phyloP scores from a whole-genome alignment of 2,329 filamentous ascomycete genomes.

The Tolypocladium ophioglossoides region DNA sequence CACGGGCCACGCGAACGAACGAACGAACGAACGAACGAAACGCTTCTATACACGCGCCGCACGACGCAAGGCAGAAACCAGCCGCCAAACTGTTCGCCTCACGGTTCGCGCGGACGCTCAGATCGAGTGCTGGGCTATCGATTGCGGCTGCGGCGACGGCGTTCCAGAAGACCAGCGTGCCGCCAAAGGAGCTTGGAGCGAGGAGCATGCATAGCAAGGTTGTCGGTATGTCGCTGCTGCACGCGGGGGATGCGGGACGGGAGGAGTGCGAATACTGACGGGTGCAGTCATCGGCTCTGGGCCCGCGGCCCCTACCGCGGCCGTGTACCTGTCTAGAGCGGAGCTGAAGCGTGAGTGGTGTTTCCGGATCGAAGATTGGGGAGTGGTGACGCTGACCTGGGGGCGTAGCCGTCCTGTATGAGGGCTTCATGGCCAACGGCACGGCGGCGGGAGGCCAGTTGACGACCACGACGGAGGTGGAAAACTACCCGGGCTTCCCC shows the following conservation, averaged over 20 bases:
- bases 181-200: constrained; percentile 23
- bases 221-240: constrained; percentile 53
- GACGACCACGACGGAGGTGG: constrained; percentile 95
- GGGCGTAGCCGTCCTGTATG: constrained; percentile 68
- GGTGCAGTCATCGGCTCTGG: constrained; percentile 75
- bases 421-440: constrained; percentile 95
- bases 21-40: background rate
- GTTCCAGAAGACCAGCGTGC: constrained; percentile 36
- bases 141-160: constrained; percentile 58
- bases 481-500: constrained; percentile 96
- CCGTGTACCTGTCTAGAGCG: constrained; percentile 89
- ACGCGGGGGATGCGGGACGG: background rate
- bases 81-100: constrained; percentile 88
- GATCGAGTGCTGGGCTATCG: constrained; percentile 64
- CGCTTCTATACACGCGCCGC: background rate
- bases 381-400: background rate
- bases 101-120: constrained; percentile 63
- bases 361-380: background rate
- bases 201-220: constrained; percentile 86
- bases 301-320: constrained; percentile 93
- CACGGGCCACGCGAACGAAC: background rate
- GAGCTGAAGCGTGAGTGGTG: constrained; percentile 68
- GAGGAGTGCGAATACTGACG: background rate
- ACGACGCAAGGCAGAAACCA: background rate
- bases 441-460: constrained; percentile 94